Base-by-base conservation (phyloP, 2,329 filamentous ascomycete genomes). In the Colletotrichum sp. region DNA sequence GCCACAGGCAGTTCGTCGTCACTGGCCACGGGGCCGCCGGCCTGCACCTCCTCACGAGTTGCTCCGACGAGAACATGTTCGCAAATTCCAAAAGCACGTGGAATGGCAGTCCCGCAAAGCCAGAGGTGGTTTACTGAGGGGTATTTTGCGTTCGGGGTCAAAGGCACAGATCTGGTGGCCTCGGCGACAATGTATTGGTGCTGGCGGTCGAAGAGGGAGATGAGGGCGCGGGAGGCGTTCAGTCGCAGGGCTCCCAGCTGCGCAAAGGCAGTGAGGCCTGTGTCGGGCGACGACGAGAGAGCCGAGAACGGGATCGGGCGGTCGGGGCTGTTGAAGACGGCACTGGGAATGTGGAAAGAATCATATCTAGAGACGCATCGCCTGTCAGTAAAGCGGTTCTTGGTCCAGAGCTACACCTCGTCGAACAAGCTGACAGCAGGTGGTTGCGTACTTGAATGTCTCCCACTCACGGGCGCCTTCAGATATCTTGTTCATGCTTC, bases 171-270 rank as follows among this genome's bases (percentile, higher is more conserved):
- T 2, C 83, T 83, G 1, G 88, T 89, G 8, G 89, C 88, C 76
- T 91, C 89, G 69, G 89, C 88, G 18, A 91, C 81, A 24, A 91
- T 81, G 76, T 90, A 86, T 75, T 91, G 89, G 62, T 85, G 79
- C 6, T 83, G 82, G 6, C 81, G 81, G 77, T 90, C 89, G 76
- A 91, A 90, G 21, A 91, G 81, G 2, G 89, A 91, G 64, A 91
- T 84, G 26, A 90, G 78, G 18, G 85, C 82, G 34, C 88, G 85
- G 24, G 76, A 73, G 5, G 76, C 64, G 36, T 85, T 82, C 6
- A 90, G 81, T 16, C 86, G 85, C 68, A 86, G 81, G 7, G 85
- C 83, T 2, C 84, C 89, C 6, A 91, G 84, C 78, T 91, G 88
- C 24, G 89, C 88, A 68, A 90, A 86, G 8, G 87, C 85, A 2